phyloP scores from a whole-genome alignment of 768 basidiomycete genomes.

The Austroboletus eburneus region DNA sequence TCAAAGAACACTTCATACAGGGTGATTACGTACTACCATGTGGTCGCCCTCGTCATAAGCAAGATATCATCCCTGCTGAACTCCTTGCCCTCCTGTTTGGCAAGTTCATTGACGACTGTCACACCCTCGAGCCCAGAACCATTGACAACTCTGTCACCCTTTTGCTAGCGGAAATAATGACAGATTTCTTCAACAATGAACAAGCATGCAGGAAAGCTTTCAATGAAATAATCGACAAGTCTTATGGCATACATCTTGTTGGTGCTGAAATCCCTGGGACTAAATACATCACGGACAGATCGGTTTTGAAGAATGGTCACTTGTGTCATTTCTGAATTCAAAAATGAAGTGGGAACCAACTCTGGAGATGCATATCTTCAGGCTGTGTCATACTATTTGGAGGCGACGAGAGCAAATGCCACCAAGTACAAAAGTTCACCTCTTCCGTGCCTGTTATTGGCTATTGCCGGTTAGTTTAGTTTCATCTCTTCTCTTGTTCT shows the following conservation, averaged over 20 bases:
- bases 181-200: slow-evolving; percentile 18
- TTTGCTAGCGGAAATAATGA: slow-evolving; percentile 20
- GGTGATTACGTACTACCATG: background rate
- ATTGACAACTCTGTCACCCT: slow-evolving; percentile 20
- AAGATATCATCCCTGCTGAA: slow-evolving; percentile 15
- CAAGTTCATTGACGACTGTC: slow-evolving; percentile 24
- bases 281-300: no score
- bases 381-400: slow-evolving; percentile 18
- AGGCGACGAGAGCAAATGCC: slow-evolving; percentile 11
- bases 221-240: slow-evolving; percentile 7
- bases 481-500: background rate
- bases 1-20: no score
- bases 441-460: slow-evolving; percentile 25
- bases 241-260: background rate
- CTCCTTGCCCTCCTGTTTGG: slow-evolving; percentile 25
- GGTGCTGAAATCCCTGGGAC: no score
- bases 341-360: slow-evolving; percentile 21
- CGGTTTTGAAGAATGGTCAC: no score
- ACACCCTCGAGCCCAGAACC: slow-evolving; percentile 12
- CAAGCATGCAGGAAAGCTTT: slow-evolving; percentile 2
- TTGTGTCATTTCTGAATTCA: slow-evolving; percentile 18
- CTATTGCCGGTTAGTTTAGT: slow-evolving; percentile 23
- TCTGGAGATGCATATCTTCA: slow-evolving; percentile 26
- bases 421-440: slow-evolving; percentile 8
- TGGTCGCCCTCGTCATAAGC: background rate